Base-by-base conservation (phyloP, 805 yeast genomes). In the Pichia nakasei region DNA sequence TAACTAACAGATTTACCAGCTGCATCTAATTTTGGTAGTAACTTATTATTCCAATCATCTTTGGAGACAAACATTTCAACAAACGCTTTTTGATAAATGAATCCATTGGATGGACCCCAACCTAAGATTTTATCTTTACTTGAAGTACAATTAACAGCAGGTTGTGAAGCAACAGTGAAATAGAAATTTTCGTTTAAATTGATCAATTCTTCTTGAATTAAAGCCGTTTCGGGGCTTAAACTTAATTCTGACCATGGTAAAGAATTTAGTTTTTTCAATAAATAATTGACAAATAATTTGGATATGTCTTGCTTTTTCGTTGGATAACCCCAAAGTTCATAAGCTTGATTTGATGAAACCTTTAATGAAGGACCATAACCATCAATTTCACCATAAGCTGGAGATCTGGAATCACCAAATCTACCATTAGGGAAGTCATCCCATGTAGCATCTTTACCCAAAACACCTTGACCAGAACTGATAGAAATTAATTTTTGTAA, bases 311-410 rank as follows among this genome's bases (percentile, higher is more conserved):
- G 57, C 3, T 66, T 51, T 13, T 69, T 68, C 27, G 68, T 73
- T 5, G 96, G 96, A 42, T 70, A 66, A 0, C 95, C 96, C 96
- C 97, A 89, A 18, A 78, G 68, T 43, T 75, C 76, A 40, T 73
- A 67, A 1, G 94, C 94, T 55, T 72, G 76, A 32, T 74, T 70
- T 12, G 79, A 73, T 8, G 82, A 74, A 5, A 86, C 80, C 57
- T 89, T 89, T 55, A 93, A 73, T 3, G 84, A 77, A 0, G 97
- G 96, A 2, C 97, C 97, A 61, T 91, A 93, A 26, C 97, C 97
- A 61, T 89, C 97, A 54, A 91, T 86, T 65, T 91, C 97, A 69
- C 97, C 98, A 63, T 85, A 91, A 1, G 97, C 97, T 18, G 97
- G 96, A 29, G 96, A 86, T 55, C 93, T 72, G 0, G 96, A 85